These are phyloP conservation scores for Neofusicoccum ribis DNA, from an alignment of 2,329 filamentous ascomycete genomes.

Conservation along the genomic window DNA sequence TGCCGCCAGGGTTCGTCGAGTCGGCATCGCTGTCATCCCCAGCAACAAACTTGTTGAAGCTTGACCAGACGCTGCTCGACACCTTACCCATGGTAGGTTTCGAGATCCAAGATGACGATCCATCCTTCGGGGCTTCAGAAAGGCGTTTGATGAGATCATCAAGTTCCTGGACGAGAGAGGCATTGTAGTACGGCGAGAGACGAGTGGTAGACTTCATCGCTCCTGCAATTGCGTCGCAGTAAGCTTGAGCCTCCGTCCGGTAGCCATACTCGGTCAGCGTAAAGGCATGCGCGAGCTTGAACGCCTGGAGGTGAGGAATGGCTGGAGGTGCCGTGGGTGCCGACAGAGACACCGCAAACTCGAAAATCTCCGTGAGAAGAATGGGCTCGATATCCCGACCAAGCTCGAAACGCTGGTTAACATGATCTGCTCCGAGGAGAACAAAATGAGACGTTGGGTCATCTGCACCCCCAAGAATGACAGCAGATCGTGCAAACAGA, in stretches of 20 bases:
- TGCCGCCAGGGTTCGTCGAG: constrained; percentile 58
- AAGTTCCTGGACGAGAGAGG: constrained; percentile 69
- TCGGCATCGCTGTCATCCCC: constrained; percentile 78
- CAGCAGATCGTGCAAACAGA: constrained; percentile 73
- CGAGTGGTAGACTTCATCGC: constrained; percentile 80
- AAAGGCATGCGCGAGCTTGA: constrained; percentile 88
- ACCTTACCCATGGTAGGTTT: constrained; percentile 97
- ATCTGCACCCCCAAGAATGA: constrained; percentile 78
- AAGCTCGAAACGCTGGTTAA: constrained; percentile 68
- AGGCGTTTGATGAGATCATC: constrained; percentile 83
- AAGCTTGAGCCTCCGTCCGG: constrained; percentile 80
- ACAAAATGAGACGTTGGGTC: constrained; percentile 78
- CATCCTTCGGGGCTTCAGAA: constrained; percentile 81
- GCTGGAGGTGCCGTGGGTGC: constrained; percentile 53
- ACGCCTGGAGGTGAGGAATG: constrained; percentile 81
- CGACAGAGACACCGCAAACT: constrained; percentile 79
- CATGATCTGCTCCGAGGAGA: constrained; percentile 81
- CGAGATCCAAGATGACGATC: constrained; percentile 82
- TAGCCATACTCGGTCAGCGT: constrained; percentile 81
- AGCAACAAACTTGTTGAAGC: constrained; percentile 94
- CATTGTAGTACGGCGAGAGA: constrained; percentile 83
- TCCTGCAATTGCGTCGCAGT: constrained; percentile 80
- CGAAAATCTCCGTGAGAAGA: constrained; percentile 94
- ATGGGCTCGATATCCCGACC: constrained; percentile 80
- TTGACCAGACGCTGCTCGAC: constrained; percentile 83